Base-by-base conservation (phyloP, 257 asterid genomes). In the Solanum clarkiae region DNA sequence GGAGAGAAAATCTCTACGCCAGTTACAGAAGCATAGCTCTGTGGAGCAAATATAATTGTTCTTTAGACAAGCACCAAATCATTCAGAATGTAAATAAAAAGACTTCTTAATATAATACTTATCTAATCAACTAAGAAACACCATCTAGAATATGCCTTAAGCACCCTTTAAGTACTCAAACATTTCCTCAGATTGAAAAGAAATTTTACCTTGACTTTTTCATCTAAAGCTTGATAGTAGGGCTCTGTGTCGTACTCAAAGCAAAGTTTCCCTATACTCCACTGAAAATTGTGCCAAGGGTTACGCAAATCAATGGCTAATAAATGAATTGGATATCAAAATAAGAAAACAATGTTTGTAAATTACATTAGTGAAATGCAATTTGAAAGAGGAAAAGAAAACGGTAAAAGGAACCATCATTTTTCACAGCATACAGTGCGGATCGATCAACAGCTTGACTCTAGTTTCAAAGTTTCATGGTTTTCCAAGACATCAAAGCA, bases 191-290 rank as follows among this genome's bases (percentile, higher is more conserved):
- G 6, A 11, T 49, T 10, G 42, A 69, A 74, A 69, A 60, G 77
- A 51, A 22, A 24, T 51, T 88, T 86, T 86, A 93, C 99, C 92
- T 90, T 92, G 74, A 96, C 91, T 88, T 88, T 93, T 42, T 80
- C 90, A 88, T 91, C 95, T 90, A 96, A 88, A 83, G 91, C 93
- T 84, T 86, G 97, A 89, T 96, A 95, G 80, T 96, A 94, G 17
- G 98, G 98, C n/a, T 96, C 99, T 1, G 97, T 90, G 87, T 95
- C 98, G 69, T 92, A 93, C 91, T 96, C 99, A 86, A 91, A 96
- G 87, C 98, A 96, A 42, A 96, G 93, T 92, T 90, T 95, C 83
- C 85, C 91, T 88, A 96, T 93, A 86, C 88, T 88, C 99, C 99
- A 96, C 99, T 96, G 92, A 49, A 44, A 83, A 56, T 70, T 26